Evolutionary conservation across 2,329 filamentous ascomycete species (phyloP), one percentile per base, ranked within the genome.

Genomic region (Colletotrichum kahawae): DNA sequence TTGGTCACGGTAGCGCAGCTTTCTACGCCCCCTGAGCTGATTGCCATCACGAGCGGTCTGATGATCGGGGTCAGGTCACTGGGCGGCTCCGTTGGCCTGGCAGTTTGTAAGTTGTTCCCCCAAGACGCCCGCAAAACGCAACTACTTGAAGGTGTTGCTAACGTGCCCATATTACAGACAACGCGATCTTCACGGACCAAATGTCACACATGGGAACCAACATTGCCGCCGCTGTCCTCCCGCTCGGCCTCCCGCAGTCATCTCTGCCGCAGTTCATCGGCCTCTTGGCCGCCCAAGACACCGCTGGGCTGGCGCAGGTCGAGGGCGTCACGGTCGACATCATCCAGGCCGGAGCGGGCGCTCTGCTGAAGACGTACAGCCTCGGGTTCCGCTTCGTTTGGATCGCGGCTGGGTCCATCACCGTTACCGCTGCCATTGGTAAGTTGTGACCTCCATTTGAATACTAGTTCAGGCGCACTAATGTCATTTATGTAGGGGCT

Each of bases 1-100:
- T 78, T 86, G 2, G 76, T 85, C 24, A 84, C 83, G 2, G 81
- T 79, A 14, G 84, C 84, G 4, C 85, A 86, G 76, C 79, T 86
- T 2, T 84, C 80, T 6, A 84, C 81, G 1, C 84, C 84, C 1
- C 80, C 79, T 0, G 82, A 84, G n/a, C 79, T 86, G 29, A 85
- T 86, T 33, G 80, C 85, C 4, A 80, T 83, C 13, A 80, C 83
- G 4, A 83, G 81, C 24, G 83, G 84, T 7, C 78, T 87, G 16
- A 80, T 86, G 36, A 85, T 86, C 51, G 79, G 82, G 21, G 78
- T 84, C 4, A 79, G 85, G 7, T 85, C 83, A 13, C 79, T 86
- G 0, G 85, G 85, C 14, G 84, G 83, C 3, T 80, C 82, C 0
- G 78, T 86, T 21, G 85, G 84, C 4, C 76, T 86, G 3, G 83